Percentiles rank a stretch among this genome's conserved stretches.
These are phyloP conservation scores for Beauveria caledonica DNA, from an alignment of 2,329 filamentous ascomycete genomes.

Conservation along the genomic window DNA sequence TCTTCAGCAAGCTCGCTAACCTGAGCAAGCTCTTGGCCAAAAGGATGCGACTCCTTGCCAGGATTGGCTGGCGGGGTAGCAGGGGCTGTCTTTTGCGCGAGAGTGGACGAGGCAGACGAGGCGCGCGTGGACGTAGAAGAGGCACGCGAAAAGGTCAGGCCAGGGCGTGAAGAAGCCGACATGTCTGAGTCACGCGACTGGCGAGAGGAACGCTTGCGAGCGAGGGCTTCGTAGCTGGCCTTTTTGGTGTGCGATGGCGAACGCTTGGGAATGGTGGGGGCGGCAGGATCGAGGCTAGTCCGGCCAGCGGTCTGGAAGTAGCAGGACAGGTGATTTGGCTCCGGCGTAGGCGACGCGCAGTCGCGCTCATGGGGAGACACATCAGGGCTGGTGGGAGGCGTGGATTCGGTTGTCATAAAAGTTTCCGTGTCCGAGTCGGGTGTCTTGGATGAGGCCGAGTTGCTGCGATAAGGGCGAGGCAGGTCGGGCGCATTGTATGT, in stretches of 20 bases:
- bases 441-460: constrained; percentile 43
- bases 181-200: constrained; percentile 46
- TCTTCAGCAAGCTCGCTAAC: constrained; percentile 91
- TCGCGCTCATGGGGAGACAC: constrained; percentile 45
- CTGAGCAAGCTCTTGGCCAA: constrained; percentile 82
- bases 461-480: constrained; percentile 40
- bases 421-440: constrained; percentile 64
- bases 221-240: constrained; percentile 64
- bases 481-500: constrained; percentile 92
- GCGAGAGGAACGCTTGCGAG: constrained; percentile 55
- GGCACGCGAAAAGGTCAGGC: constrained; percentile 48
- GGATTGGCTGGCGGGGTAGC: constrained; percentile 5
- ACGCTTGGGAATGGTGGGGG: constrained; percentile 66
- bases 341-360: constrained; percentile 47
- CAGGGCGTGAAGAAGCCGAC: constrained; percentile 48
- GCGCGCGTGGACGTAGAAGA: constrained; percentile 48
- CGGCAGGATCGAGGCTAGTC: constrained; percentile 35
- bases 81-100: constrained; percentile 21
- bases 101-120: constrained; percentile 34
- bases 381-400: constrained; percentile 62
- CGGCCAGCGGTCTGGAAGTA: constrained; percentile 50
- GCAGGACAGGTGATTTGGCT: constrained; percentile 59
- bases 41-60: constrained; percentile 54
- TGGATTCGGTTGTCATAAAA: constrained; percentile 36
- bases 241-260: constrained; percentile 85